Percentiles rank a stretch among this genome's conserved stretches.
These are phyloP conservation scores for Nicotiana otophora DNA, from an alignment of 257 asterid genomes.

Conservation along the genomic window DNA sequence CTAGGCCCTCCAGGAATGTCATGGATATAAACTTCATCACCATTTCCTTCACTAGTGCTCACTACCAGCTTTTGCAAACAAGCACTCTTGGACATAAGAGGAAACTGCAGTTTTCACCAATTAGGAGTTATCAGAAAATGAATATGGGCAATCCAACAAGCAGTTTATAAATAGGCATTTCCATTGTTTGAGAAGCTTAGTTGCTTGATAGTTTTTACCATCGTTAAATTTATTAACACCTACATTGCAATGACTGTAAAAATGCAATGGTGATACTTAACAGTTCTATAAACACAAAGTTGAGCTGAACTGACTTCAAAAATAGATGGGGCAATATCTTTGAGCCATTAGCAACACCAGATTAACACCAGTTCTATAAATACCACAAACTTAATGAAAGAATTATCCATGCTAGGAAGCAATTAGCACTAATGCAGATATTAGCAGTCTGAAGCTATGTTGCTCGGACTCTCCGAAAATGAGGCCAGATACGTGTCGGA, in stretches of 20 bases:
- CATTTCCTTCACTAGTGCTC: constrained; percentile 42
- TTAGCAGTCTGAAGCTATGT: background rate
- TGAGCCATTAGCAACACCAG: background rate
- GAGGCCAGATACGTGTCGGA: too few relatives aligned
- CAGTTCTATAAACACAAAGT: background rate
- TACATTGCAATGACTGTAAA: background rate
- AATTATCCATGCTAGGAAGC: too few relatives aligned
- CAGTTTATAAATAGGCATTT: background rate
- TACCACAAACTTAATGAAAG: too few relatives aligned
- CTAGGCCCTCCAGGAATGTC: constrained; percentile 80
- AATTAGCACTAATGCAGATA: too few relatives aligned
- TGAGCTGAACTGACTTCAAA: background rate
- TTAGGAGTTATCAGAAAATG: constrained; percentile 8
- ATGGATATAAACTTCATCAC: constrained; percentile 51
- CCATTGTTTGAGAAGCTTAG: background rate
- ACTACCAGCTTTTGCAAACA: constrained; percentile 65
- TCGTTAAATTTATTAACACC: background rate
- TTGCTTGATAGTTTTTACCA: background rate
- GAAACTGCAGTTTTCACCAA: constrained; percentile 53
- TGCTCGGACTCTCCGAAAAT: too few relatives aligned
- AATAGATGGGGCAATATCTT: background rate
- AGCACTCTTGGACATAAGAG: constrained; percentile 86
- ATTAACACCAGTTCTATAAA: too few relatives aligned
- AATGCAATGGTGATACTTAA: background rate
- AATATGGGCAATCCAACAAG: background rate